Evolutionary conservation across 768 basidiomycete species (phyloP).

Genomic region (Lactarius vividus): DNA sequence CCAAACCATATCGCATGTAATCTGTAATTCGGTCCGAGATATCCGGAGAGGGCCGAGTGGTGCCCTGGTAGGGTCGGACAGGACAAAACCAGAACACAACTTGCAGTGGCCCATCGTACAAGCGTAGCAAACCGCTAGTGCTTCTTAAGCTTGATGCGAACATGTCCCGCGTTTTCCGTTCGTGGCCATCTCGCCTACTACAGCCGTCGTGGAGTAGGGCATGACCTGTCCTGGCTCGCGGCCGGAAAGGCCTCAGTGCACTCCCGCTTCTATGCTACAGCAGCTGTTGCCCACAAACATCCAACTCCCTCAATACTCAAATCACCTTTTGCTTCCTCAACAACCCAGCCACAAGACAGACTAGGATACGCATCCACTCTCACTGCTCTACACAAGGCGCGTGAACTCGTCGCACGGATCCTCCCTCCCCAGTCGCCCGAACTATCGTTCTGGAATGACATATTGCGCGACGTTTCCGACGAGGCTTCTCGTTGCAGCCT

Average conservation of each 20-base stretch:
- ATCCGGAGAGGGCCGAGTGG: not conserved
- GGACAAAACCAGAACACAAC: not conserved
- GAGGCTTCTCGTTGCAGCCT: constrained; percentile 15
- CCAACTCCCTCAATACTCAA: not conserved
- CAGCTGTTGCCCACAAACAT: not conserved
- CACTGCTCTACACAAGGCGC: constrained; percentile 21
- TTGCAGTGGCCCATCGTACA: not conserved
- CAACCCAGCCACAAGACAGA: not conserved
- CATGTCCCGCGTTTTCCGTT: constrained; percentile 6
- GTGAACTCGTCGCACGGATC: constrained; percentile 18
- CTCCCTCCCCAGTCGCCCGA: constrained; percentile 21
- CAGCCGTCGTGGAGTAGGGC: not conserved
- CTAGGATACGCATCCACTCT: constrained; percentile 21
- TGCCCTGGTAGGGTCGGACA: too few species aligned
- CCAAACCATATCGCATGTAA: too few species aligned
- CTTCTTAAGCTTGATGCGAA: constrained; percentile 17
- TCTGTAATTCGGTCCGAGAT: too few species aligned
- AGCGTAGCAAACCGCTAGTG: not conserved
- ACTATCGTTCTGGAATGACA: constrained; percentile 21
- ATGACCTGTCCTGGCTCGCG: not conserved
- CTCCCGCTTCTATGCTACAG: constrained; percentile 6
- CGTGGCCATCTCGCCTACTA: constrained; percentile 1
- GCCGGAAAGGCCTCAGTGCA: not conserved
- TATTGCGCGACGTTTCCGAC: constrained; percentile 16
- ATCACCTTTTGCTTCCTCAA: not conserved